phyloP scores from a whole-genome alignment of 352 stramenopile genomes.

The Pythium apleroticum region DNA sequence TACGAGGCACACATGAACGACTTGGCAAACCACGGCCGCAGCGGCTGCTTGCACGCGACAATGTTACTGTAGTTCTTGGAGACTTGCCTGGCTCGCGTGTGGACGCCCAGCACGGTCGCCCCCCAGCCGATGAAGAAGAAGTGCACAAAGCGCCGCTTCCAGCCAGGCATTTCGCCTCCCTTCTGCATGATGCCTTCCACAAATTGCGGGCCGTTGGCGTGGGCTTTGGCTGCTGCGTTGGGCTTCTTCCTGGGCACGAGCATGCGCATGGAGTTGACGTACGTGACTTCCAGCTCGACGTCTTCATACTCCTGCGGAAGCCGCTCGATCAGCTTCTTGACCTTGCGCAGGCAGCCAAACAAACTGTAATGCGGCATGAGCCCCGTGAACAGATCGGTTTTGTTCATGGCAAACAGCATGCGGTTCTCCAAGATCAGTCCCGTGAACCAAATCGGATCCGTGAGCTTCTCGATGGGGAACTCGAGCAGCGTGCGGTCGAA shows the following conservation, averaged over 20 bases:
- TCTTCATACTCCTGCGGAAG: conserved; percentile 18
- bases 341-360: conserved; percentile 25
- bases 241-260: conserved; percentile 16
- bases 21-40: conserved; percentile 35
- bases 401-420: conserved; percentile 28
- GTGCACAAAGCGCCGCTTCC: conserved; percentile 30
- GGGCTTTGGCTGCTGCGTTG: background rate
- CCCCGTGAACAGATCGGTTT: conserved; percentile 23
- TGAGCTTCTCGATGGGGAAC: conserved; percentile 23
- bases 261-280: conserved; percentile 25
- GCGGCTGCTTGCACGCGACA: conserved; percentile 32
- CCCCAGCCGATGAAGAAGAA: conserved; percentile 39
- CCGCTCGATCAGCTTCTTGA: conserved; percentile 20
- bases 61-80: conserved; percentile 23
- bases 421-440: conserved; percentile 27
- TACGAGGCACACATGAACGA: conserved; percentile 36
- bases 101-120: conserved; percentile 32
- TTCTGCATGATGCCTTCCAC: conserved; percentile 1
- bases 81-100: conserved; percentile 31
- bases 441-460: conserved; percentile 26
- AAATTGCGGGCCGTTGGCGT: background rate
- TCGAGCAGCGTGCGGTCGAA: conserved; percentile 21
- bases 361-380: conserved; percentile 28
- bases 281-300: conserved; percentile 15
- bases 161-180: conserved; percentile 23